These are phyloP conservation scores for Schizopora paradoxa DNA, from an alignment of 1,284 basidiomycete genomes.

Conservation along the genomic window DNA sequence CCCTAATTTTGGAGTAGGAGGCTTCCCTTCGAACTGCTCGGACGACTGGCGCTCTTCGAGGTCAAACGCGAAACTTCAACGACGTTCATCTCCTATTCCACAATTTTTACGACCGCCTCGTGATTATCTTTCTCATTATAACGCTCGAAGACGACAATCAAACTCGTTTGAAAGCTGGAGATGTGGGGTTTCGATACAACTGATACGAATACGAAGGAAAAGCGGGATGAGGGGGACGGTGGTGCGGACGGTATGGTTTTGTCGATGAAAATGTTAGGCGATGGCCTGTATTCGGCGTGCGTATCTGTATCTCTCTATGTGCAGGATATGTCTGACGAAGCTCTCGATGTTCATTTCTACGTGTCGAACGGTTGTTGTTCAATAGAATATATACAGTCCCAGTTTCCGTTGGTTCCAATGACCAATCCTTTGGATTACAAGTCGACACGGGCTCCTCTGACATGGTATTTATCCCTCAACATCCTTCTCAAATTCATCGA, in stretches of 20 bases:
- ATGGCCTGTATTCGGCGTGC: constrained; percentile 48
- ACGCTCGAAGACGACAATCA: too few species aligned
- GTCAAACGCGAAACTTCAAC: too few species aligned
- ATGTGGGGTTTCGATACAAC: too few species aligned
- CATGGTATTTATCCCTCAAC: constrained; percentile 41
- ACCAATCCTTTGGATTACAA: constrained; percentile 52
- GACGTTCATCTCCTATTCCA: too few species aligned
- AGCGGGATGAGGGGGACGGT: constrained; percentile 32
- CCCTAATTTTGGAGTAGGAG: too few species aligned
- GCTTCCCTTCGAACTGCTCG: too few species aligned
- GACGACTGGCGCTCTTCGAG: too few species aligned
- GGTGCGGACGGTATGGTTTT: constrained; percentile 45
- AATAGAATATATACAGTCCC: constrained; percentile 57
- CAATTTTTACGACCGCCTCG: too few species aligned
- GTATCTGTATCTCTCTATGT: constrained; percentile 23
- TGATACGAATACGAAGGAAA: too few species aligned
- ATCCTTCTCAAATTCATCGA: constrained; percentile 1
- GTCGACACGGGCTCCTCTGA: constrained; percentile 76
- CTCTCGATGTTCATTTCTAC: neutral
- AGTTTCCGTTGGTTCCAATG: constrained; percentile 42
- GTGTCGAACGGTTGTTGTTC: neutral
- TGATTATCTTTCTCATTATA: too few species aligned
- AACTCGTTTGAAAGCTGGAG: too few species aligned
- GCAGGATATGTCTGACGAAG: neutral
- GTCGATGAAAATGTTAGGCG: constrained; percentile 44